Percentiles rank a stretch among this genome's conserved stretches.
Conservation (phyloP, 1,139 yeast genomes). For the Eremothecium cymbalariae region DNA sequence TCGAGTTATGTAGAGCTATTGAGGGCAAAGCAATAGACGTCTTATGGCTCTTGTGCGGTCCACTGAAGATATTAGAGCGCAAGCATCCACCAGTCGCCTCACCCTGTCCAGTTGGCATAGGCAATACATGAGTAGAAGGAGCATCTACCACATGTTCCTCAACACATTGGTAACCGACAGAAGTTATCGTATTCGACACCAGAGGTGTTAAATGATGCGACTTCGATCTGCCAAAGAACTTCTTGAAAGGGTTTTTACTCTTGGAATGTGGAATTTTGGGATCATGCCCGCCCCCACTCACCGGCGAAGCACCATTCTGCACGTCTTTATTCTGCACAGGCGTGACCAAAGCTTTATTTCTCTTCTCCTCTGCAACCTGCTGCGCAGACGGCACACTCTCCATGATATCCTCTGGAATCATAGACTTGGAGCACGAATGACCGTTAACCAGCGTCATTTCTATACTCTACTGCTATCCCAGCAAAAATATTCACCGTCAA, state of each 20-base stretch:
- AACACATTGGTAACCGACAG: no score
- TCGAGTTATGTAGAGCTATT: slow-evolving; percentile 24
- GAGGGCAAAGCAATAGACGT: slow-evolving; percentile 20
- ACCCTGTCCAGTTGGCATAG: no score
- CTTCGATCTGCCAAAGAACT: slow-evolving; percentile 13
- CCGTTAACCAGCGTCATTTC: not conserved
- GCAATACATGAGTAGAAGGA: no score
- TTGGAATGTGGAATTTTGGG: not conserved
- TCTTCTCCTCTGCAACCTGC: slow-evolving; percentile 4
- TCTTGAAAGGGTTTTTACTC: slow-evolving; percentile 11
- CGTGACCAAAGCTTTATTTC: not conserved
- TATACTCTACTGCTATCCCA: no score
- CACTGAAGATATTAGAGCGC: no score
- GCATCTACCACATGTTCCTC: no score
- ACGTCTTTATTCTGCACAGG: not conserved
- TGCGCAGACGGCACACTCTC: slow-evolving; percentile 8
- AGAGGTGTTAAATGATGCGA: slow-evolving; percentile 13
- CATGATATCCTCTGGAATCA: slow-evolving; percentile 9
- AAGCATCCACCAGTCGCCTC: no score
- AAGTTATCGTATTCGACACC: no score
- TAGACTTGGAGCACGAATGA: slow-evolving; percentile 7
- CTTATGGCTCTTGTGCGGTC: slow-evolving; percentile 5
- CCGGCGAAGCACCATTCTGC: not conserved
- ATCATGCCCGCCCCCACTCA: not conserved
- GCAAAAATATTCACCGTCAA: no score